phyloP scores from a whole-genome alignment of 305 asterid genomes.

The Lippia alba region DNA sequence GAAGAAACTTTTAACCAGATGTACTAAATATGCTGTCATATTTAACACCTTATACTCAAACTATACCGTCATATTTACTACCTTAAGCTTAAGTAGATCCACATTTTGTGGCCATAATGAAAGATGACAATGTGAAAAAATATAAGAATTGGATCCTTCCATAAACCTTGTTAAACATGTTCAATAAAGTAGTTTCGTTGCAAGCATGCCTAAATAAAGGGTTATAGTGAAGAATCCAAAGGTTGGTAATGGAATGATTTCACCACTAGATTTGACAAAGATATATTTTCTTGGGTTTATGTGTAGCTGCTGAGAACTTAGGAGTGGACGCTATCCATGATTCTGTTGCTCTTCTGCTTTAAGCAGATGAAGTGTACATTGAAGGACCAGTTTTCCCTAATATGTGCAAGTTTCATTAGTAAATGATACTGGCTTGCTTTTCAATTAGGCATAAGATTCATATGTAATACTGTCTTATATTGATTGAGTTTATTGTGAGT shows the following conservation, averaged over 20 bases:
- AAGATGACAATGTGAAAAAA: constrained; percentile 1
- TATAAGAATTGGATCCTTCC: neutral
- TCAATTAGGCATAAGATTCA: neutral
- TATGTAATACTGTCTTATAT: neutral
- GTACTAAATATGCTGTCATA: constrained; percentile 1
- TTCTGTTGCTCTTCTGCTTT: neutral
- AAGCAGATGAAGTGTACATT: constrained; percentile 4
- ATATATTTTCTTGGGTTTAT: neutral
- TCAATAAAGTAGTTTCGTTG: neutral
- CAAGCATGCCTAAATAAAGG: neutral
- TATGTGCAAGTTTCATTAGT: neutral
- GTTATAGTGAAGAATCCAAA: constrained; percentile 1
- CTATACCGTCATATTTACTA: too few relatives aligned
- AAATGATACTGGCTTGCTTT: constrained; percentile 1
- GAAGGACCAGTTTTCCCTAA: constrained; percentile 6
- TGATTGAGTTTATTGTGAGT: constrained; percentile 7
- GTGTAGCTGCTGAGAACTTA: constrained; percentile 4
- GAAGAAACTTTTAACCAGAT: too few relatives aligned
- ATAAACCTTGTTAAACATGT: neutral
- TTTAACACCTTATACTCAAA: constrained; percentile 6
- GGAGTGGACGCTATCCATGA: neutral
- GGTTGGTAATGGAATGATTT: neutral
- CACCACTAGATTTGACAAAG: neutral
- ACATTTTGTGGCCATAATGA: neutral
- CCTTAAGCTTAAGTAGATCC: constrained; percentile 1